These are phyloP conservation scores for Cryphonectria nitschkei DNA, from an alignment of 2,329 filamentous ascomycete species.

Conservation along the genomic window DNA sequence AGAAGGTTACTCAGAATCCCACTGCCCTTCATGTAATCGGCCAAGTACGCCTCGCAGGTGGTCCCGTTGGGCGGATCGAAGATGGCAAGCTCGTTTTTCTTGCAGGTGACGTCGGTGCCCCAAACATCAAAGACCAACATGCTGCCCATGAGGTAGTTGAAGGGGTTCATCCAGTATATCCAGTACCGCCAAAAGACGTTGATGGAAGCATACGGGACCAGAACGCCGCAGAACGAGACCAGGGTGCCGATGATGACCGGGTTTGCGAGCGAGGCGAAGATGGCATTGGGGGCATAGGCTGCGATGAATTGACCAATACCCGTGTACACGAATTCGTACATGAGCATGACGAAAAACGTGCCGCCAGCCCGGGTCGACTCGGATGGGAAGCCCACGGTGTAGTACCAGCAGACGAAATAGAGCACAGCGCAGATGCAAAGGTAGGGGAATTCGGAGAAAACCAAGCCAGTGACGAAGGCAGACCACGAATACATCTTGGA, in stretches of 20 bases:
- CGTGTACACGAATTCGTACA: constrained; percentile 64
- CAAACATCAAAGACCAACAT: constrained; percentile 58
- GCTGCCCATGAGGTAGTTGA: constrained; percentile 63
- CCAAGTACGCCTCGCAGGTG: constrained; percentile 62
- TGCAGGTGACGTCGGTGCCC: constrained; percentile 41
- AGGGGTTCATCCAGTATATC: constrained; percentile 66
- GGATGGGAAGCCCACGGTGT: constrained; percentile 55
- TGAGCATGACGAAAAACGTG: constrained; percentile 57
- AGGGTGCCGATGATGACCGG: constrained; percentile 60
- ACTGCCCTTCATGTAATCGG: constrained; percentile 50
- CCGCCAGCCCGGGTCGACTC: constrained; percentile 41
- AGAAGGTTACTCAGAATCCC: constrained; percentile 55
- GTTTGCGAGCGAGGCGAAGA: constrained; percentile 62
- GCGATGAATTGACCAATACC: constrained; percentile 65
- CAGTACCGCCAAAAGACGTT: constrained; percentile 70
- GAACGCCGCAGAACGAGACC: constrained; percentile 73
- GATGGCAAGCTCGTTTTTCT: constrained; percentile 51
- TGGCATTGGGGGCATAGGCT: constrained; percentile 63
- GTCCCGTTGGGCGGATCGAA: constrained; percentile 54
- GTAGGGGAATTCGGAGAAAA: constrained; percentile 52
- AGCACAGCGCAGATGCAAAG: constrained; percentile 48
- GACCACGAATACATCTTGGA: constrained; percentile 65
- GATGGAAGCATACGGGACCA: constrained; percentile 68
- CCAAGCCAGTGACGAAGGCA: constrained; percentile 58
- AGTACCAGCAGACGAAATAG: constrained; percentile 62